Conservation (phyloP, 2,329 filamentous ascomycete species). For the Fusarium sp. region DNA sequence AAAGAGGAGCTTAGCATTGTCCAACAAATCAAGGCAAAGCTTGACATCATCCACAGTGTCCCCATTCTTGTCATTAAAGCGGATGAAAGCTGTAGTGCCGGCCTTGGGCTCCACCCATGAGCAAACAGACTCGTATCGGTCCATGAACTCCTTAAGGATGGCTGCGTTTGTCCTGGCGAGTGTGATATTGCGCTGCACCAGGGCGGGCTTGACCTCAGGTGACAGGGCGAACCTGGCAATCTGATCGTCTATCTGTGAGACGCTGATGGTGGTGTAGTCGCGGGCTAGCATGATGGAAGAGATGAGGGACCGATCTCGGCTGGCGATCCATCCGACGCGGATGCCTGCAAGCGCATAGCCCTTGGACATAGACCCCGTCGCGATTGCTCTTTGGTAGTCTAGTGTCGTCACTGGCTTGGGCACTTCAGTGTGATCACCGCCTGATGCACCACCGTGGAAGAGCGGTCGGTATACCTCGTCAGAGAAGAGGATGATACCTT, state of each 20-base stretch:
- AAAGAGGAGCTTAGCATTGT: slow-evolving; percentile 75
- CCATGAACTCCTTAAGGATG: slow-evolving; percentile 72
- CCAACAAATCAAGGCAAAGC: slow-evolving; percentile 74
- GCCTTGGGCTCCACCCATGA: slow-evolving; percentile 78
- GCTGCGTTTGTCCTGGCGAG: slow-evolving; percentile 73
- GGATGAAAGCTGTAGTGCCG: slow-evolving; percentile 81
- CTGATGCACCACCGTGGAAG: slow-evolving; percentile 70
- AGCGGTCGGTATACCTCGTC: slow-evolving; percentile 88
- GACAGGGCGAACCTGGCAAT: slow-evolving; percentile 79
- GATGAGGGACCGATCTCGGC: slow-evolving; percentile 67
- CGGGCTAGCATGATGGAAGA: slow-evolving; percentile 69
- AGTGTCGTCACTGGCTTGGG: slow-evolving; percentile 73
- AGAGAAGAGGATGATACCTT: slow-evolving; percentile 71
- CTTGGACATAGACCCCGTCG: slow-evolving; percentile 85
- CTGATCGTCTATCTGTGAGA: slow-evolving; percentile 80
- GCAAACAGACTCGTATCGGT: slow-evolving; percentile 68
- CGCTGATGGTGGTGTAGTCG: slow-evolving; percentile 87
- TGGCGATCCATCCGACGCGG: slow-evolving; percentile 83
- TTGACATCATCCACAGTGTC: slow-evolving; percentile 72
- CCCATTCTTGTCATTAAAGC: slow-evolving; percentile 64
- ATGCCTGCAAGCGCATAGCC: slow-evolving; percentile 85
- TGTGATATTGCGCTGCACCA: slow-evolving; percentile 62
- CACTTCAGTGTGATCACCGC: slow-evolving; percentile 53
- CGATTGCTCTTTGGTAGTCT: slow-evolving; percentile 73
- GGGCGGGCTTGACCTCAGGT: slow-evolving; percentile 47